These are phyloP conservation scores for Gloeophyllum trabeum DNA, from an alignment of 768 basidiomycete genomes.

Conservation along the genomic window DNA sequence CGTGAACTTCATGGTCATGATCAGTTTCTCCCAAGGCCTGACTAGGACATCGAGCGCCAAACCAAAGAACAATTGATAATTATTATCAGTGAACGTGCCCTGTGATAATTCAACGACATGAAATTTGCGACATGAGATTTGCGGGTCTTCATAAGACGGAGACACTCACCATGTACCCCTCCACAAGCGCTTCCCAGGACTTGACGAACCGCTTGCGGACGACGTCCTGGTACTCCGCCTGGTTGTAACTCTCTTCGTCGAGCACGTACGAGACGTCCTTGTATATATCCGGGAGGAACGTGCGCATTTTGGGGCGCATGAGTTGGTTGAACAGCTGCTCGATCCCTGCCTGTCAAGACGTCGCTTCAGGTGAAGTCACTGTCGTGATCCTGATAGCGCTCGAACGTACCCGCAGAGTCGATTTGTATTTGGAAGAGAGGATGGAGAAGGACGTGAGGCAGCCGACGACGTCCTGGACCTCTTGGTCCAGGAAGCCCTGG, in stretches of 20 bases:
- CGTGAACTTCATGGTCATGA: constrained; percentile 71
- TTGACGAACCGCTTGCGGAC: constrained; percentile 87
- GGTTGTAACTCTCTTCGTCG: constrained; percentile 79
- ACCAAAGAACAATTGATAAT: constrained; percentile 79
- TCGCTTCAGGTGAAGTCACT: constrained; percentile 4
- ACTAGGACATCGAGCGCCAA: constrained; percentile 80
- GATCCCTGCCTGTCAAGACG: constrained; percentile 51
- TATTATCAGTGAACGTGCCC: constrained; percentile 82
- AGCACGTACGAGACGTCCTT: constrained; percentile 82
- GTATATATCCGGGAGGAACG: constrained; percentile 77
- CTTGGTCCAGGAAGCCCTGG: constrained; percentile 56
- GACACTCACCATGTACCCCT: constrained; percentile 69
- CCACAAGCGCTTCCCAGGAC: constrained; percentile 76
- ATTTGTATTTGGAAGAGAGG: constrained; percentile 55
- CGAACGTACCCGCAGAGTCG: constrained; percentile 54
- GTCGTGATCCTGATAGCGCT: not conserved
- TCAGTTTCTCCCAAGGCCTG: constrained; percentile 91
- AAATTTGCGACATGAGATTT: not conserved
- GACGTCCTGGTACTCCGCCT: constrained; percentile 77
- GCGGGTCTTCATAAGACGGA: no score
- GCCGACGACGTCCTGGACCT: constrained; percentile 38
- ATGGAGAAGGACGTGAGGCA: constrained; percentile 38
- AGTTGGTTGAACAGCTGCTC: constrained; percentile 96
- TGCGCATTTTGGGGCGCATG: constrained; percentile 77
- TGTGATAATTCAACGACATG: constrained; percentile 16